Base-by-base conservation (phyloP, 306 rosid genomes). In the Prunus fruticosa region DNA sequence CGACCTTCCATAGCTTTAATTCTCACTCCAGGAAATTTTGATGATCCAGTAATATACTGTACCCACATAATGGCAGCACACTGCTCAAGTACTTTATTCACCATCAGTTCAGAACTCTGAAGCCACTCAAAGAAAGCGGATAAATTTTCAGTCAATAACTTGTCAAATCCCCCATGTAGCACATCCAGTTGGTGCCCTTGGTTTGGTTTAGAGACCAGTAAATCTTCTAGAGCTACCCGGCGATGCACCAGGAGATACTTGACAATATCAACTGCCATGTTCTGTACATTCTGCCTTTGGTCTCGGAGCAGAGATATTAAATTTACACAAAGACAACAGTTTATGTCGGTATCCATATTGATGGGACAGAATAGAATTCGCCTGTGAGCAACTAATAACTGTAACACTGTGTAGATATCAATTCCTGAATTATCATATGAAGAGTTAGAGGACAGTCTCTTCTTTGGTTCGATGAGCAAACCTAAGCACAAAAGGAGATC, bases 1-100 rank as follows among this genome's bases (percentile, higher is more conserved):
- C 98, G 99, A 53, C 97, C 93, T 78, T 96, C 99, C 86, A 96
- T 84, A 80, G 86, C 98, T 85, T 93, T 96, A 80, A 96, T 85
- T 87, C 98, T 96, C 80, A 93, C 97, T 49, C 98, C 99, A 7
- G 99, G 99, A 85, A 96, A 96, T 79, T 96, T 96, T 23, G 91
- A 76, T 1, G 99, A 93, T 77, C 97, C 98, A 25, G 94, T 80
- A 83, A 96, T 88, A 87, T 88, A 96, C 87, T 96, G 99, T 82
- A 86, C 89, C 99, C 99, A 96, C 98, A 93, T 93, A 79, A 93
- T 86, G 62, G 89, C 86, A 67, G 98, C 99, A 83, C 94, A 91
- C 83, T 96, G 90, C 84, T 96, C 99, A 85, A 96, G 85, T 66
- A 89, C 89, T 78, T 96, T 93, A 67, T 84, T 90, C 81, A 96